Evolutionary conservation across 768 basidiomycete genomes (phyloP), one percentile per base, ranked within the genome.

Genomic region (Mycena maculata): DNA sequence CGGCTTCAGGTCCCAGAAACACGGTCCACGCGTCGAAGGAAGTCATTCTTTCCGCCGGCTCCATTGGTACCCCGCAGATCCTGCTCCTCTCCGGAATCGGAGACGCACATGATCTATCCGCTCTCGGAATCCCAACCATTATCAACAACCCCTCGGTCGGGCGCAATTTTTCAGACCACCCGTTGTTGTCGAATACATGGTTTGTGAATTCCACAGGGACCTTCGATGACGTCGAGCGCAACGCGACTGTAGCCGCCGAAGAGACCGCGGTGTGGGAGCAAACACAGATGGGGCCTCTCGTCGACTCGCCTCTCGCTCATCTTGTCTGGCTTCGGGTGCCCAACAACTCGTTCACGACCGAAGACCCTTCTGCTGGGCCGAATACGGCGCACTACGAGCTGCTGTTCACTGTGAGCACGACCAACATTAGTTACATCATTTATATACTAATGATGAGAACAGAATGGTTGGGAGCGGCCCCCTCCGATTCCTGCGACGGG

Each of bases 11-110:
- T 45, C 50, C 30, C 10, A 25, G 45, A 33, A 49, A 38, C 5
- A 50, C 47, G 6, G 47, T 77, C 8, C 53, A 49, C 16, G 76
- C 77, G 4, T 33, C 23, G 3, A 72, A 73, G 25, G 78, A 79
- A 56, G 75, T 80, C 15, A 71, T 80, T 27, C 66, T 80, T 3
- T 75, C 75, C 7, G 76, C 77, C 7, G 78, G 78, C 2, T 50
- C 75, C 0, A 70, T 76, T 39, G 74, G 74, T 2, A 77, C 75
- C 3, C 69, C 76, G 18, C 73, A 72, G 25, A 66, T 76, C 42
- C 69, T 74, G 18, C 59, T 69, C 28, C 73, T 72, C 16, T 74
- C 73, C 15, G 73, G 73, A 3, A 72, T 74, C 33, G 77, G 77
- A 13, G 53, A 72, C 33, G 1, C 38, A 20, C 49, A 39, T 1